Base-by-base conservation (phyloP, 306 rosid genomes). In the Datisca glomerata region DNA sequence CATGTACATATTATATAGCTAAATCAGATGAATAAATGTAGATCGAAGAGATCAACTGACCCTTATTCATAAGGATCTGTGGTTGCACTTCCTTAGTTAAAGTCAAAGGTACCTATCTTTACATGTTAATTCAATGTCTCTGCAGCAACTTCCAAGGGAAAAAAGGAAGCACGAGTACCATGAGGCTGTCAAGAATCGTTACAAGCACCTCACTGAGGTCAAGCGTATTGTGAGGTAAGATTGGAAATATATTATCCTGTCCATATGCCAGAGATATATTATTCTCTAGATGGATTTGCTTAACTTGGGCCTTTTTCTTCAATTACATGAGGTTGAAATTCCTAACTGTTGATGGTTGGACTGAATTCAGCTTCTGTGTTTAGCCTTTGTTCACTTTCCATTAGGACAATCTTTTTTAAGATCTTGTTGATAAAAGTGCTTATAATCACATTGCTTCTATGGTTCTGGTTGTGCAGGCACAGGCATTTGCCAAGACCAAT, bases 121-220 rank as follows among this genome's bases (percentile, higher is more conserved):
- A 4, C 54, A 32, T 49, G 16, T 47, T 4, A 47, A 50, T 23
- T 36, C 35, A 28, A 29, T 54, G 50, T 29, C 55, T 33, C 46
- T 46, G 60, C 69, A 89, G 97, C 65, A 80, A 64, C 93, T 89
- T 31, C 95, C 97, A 4, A 74, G 97, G 69, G 97, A 89, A 61
- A 65, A 61, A 44, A 83, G 70, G 66, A 89, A 32, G 55, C 97
- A 89, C 2, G 79, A 83, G 25, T 89, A 83, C 63, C 43, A 80
- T 3, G 93, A 80, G 63, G 93, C 95, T 27, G 45, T 89, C 50
- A 89, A 77, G 76, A 77, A 72, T 24, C 95, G 93, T 49, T 80
- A 74, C 63, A 80, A 55, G 57, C 91, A 77, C 63, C 95, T 89
- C 46, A 77, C 93, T 3, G 97, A 89, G 55, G 69, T 89, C 50